phyloP scores from a whole-genome alignment of 2,329 filamentous ascomycete genomes.

The Epichloe gansuensis region DNA sequence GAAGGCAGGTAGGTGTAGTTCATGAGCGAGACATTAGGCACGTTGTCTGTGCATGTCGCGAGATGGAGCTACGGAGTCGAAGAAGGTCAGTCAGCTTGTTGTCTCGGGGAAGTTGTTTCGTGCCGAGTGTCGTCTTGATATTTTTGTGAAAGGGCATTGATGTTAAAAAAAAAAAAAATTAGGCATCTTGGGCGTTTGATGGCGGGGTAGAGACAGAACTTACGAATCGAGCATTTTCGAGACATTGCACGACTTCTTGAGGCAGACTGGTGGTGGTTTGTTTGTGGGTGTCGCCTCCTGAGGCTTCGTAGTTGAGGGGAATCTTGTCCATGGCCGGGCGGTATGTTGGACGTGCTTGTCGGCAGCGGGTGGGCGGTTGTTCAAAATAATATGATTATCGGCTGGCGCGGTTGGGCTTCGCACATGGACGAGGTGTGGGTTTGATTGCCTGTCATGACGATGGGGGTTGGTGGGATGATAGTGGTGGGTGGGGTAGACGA shows the following conservation, averaged over 20 bases:
- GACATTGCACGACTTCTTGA: conserved; percentile 74
- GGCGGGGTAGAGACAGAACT: conserved; percentile 15
- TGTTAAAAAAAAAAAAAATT: neutral
- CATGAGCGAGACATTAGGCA: conserved; percentile 92
- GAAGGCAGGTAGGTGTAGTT: conserved; percentile 94
- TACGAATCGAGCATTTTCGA: conserved; percentile 93
- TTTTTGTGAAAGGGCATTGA: no score
- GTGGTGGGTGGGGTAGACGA: no score
- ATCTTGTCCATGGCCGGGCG: conserved; percentile 43
- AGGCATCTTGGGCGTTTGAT: neutral
- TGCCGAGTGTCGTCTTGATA: no score
- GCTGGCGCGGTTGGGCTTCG: neutral
- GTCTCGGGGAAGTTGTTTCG: no score
- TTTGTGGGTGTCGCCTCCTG: conserved; percentile 60
- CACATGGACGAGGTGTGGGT: no score
- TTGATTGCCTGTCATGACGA: no score
- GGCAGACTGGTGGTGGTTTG: conserved; percentile 61
- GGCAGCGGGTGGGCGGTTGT: neutral
- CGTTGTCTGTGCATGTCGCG: conserved; percentile 72
- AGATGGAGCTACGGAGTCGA: conserved; percentile 63
- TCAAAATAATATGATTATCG: neutral
- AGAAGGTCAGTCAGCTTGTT: neutral
- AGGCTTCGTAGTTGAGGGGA: conserved; percentile 64
- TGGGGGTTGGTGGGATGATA: no score
- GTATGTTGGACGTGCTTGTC: neutral